A percentile compares a stretch with the other conserved stretches of the same genome.
Conservation (phyloP, 495 filamentous ascomycete species). For the Aspergillus coremiiformis region DNA sequence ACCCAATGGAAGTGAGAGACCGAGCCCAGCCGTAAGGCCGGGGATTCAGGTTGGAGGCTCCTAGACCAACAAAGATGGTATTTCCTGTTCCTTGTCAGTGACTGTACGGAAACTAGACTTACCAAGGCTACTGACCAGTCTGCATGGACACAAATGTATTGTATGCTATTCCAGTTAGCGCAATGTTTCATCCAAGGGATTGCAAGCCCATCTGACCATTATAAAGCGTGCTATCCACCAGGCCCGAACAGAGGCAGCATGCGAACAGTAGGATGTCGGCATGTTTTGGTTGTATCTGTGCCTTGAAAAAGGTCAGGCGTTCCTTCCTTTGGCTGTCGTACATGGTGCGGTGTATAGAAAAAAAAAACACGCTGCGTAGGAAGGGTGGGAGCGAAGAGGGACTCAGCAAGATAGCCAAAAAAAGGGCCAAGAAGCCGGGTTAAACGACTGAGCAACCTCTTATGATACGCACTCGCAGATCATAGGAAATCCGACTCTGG, state of each 20-base stretch:
- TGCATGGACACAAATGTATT: conserved; percentile 52
- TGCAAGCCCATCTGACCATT: conserved; percentile 20
- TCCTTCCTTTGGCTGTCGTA: background rate
- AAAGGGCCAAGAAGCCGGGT: background rate
- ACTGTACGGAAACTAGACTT: background rate
- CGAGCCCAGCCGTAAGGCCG: conserved; percentile 51
- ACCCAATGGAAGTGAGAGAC: conserved; percentile 47
- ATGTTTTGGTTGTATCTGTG: conserved; percentile 28
- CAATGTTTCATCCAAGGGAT: background rate
- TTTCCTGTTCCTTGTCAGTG: conserved; percentile 33
- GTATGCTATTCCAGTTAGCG: conserved; percentile 29
- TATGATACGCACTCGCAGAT: background rate
- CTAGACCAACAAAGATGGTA: conserved; percentile 56
- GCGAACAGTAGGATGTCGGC: conserved; percentile 38
- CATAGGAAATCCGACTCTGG: background rate
- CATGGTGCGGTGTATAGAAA: background rate
- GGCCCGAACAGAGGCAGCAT: conserved; percentile 44
- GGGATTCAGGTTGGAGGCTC: conserved; percentile 44
- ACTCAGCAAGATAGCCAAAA: background rate
- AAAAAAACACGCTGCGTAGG: background rate
- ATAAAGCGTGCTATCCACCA: conserved; percentile 47
- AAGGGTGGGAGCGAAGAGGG: background rate
- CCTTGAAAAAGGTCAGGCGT: conserved; percentile 17
- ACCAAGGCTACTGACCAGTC: conserved; percentile 31
- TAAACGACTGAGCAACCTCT: background rate